A percentile compares a stretch with the other conserved stretches of the same genome.
Evolutionary conservation across 257 asterid genomes (phyloP).

Genomic region (Penstemon davidsonii): DNA sequence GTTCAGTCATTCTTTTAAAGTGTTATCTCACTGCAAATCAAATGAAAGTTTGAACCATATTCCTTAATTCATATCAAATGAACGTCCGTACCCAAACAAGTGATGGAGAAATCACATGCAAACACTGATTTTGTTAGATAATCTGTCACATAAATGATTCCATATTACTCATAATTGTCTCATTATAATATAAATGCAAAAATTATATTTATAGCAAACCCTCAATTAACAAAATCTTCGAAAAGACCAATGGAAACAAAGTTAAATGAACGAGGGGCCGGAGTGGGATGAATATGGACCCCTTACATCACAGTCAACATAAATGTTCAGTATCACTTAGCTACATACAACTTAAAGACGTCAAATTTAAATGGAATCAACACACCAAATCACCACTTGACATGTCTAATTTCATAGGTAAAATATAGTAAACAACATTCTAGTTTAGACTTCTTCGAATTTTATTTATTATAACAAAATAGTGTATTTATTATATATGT

Average conservation of each 20-base stretch:
- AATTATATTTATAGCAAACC: not conserved
- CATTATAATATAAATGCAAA: not conserved
- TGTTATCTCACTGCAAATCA: too few relatives aligned
- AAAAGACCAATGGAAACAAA: not conserved
- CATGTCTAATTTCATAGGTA: too few relatives aligned
- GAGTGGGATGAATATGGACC: slow-evolving; percentile 4
- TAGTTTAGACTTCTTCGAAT: too few relatives aligned
- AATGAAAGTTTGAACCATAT: too few relatives aligned
- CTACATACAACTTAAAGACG: not conserved
- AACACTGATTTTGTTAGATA: slow-evolving; percentile 38
- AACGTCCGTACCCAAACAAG: not conserved
- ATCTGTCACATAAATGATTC: slow-evolving; percentile 31
- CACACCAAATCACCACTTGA: not conserved
- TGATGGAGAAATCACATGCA: not conserved
- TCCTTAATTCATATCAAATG: too few relatives aligned
- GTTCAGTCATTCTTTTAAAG: too few relatives aligned
- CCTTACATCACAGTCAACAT: slow-evolving; percentile 35
- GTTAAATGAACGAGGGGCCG: not conserved
- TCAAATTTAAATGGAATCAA: not conserved
- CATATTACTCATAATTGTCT: not conserved
- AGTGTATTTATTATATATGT: too few relatives aligned
- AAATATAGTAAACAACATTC: too few relatives aligned
- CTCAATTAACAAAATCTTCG: not conserved
- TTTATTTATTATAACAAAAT: too few relatives aligned
- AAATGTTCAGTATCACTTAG: slow-evolving; percentile 17